Evolutionary conservation across 768 basidiomycete species (phyloP).

Genomic region (Melanogaster broomeanus): DNA sequence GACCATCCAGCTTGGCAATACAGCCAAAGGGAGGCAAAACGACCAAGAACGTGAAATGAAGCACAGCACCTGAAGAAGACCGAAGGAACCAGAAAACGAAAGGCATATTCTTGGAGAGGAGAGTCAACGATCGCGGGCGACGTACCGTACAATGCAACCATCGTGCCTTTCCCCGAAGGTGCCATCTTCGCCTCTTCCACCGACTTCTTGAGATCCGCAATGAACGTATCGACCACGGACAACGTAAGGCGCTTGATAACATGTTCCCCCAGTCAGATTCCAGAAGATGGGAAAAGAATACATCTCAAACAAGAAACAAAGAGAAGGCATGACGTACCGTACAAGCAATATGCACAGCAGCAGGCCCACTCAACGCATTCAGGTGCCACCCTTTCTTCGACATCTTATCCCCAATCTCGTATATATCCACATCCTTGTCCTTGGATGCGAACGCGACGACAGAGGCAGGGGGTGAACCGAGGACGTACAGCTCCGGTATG

Average conservation of each 20-base stretch:
- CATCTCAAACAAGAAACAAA: neutral
- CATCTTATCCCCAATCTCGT: constrained; percentile 92
- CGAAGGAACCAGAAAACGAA: neutral
- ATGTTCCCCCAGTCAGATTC: neutral
- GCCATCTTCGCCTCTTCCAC: constrained; percentile 66
- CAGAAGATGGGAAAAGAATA: no score
- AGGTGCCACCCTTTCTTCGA: constrained; percentile 86
- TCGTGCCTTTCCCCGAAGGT: constrained; percentile 75
- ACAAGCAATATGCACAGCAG: constrained; percentile 90
- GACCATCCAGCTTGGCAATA: no score
- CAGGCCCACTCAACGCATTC: constrained; percentile 76
- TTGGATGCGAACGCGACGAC: constrained; percentile 86
- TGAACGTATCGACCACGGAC: constrained; percentile 69
- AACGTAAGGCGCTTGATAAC: constrained; percentile 72
- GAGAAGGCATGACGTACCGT: constrained; percentile 59
- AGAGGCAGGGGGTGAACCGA: constrained; percentile 88
- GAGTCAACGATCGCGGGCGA: constrained; percentile 8
- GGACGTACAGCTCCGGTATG: constrained; percentile 82
- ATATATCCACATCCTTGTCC: constrained; percentile 56
- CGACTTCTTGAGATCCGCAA: constrained; percentile 80
- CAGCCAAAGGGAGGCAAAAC: no score
- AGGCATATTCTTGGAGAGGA: neutral
- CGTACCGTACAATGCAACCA: constrained; percentile 91
- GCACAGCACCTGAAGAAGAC: neutral
- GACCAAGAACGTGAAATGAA: neutral